Conservation (phyloP, 2,329 filamentous ascomycete genomes). For the Emergomyces orientalis region DNA sequence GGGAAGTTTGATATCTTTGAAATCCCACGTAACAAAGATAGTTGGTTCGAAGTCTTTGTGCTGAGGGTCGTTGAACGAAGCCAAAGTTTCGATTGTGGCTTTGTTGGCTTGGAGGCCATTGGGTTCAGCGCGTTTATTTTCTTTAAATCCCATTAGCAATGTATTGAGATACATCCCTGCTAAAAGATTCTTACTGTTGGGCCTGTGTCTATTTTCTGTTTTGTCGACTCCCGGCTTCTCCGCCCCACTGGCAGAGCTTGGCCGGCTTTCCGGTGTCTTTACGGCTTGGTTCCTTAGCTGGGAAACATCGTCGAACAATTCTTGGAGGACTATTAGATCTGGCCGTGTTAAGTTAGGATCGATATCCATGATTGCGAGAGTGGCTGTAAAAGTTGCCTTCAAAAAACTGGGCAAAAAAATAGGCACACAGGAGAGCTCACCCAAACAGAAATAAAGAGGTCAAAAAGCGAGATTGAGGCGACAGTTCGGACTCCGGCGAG, state of each 20-base stretch:
- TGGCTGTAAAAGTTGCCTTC: neutral
- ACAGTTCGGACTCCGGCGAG: neutral
- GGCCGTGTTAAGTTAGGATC: constrained; percentile 25
- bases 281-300: constrained; percentile 10
- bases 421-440: neutral
- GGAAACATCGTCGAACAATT: constrained; percentile 28
- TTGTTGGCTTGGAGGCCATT: constrained; percentile 14
- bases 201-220: neutral
- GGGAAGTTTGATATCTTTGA: constrained; percentile 36
- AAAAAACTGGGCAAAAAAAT: neutral
- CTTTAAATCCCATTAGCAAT: neutral
- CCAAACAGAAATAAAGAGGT: neutral
- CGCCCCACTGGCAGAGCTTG: neutral
- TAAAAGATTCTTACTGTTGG: constrained; percentile 2
- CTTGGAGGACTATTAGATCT: constrained; percentile 33
- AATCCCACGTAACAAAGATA: constrained; percentile 46
- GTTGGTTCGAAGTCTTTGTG: constrained; percentile 46
- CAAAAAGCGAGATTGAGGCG: neutral
- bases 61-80: constrained; percentile 42
- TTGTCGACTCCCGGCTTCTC: no score
- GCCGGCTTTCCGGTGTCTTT: constrained; percentile 6
- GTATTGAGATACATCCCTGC: neutral
- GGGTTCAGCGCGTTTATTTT: neutral
- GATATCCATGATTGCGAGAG: constrained; percentile 5
- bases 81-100: constrained; percentile 36